Evolutionary conservation across 1,284 basidiomycete genomes (phyloP), one percentile per base, ranked within the genome.

Genomic region (Malassezia japonica): DNA sequence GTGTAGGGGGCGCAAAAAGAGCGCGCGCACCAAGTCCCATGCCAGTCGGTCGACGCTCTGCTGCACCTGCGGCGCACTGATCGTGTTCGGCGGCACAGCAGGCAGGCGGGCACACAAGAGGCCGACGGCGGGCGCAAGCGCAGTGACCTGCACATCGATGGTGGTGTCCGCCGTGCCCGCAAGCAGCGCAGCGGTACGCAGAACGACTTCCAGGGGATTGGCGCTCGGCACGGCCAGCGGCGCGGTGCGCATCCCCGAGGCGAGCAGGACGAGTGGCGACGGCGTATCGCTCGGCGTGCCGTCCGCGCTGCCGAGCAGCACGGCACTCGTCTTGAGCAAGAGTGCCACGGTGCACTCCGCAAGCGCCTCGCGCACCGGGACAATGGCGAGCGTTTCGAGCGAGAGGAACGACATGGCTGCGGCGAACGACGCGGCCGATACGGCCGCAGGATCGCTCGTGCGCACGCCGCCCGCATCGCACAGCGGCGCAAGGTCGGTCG

Each of bases 1-100:
- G 38, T 53, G 45, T 34, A 48, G n/a, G 12, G 39, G 31, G 8
- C 41, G 39, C n/a, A 53, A 21, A 2, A 53, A 27, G 32, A 53
- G 34, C 18, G 27, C 29, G 13, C 28, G 31, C 24, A 53, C 6
- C 8, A 50, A 13, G 21, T 47, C 37, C 20, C 38, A 23, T n/a
- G 37, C 38, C 6, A 37, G 31, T 4, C 10, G 20, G 33, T 53
- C 50, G 16, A 46, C 13, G 15, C 23, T 18, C 2, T 1, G 8
- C 15, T 47, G 45, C 15, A 43, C 21, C 4, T 16, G n/a, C 8
- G 25, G 9, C 12, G 31, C 29, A 2, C 12, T 10, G 9, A 23
- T 13, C 2, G n/a, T n/a, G 6, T 21, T 28, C 6, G 43, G 15
- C 6, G 39, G 18, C 23, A 18, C 29, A 21, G 6, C 18, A n/a